Conservation (phyloP, 129 eudicot genomes). For the Heracleum sosnowskyi region DNA sequence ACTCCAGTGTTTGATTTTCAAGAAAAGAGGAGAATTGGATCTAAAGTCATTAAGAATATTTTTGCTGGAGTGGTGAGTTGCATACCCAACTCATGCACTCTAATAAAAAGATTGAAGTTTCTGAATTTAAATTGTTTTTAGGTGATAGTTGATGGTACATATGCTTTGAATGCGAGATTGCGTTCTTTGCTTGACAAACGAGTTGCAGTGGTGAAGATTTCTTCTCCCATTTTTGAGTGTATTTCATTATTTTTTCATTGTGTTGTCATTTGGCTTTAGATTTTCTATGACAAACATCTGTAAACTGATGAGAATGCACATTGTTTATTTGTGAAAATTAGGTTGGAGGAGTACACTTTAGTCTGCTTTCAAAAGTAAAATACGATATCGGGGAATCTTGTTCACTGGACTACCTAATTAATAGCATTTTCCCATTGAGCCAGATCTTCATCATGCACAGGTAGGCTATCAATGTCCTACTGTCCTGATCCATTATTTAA, state of each 20-base stretch:
- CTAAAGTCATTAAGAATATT: conserved; percentile 48
- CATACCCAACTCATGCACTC: not conserved
- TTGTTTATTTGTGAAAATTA: conserved; percentile 17
- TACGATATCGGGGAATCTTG: conserved; percentile 95
- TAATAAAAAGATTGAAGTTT: not conserved
- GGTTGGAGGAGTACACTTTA: conserved; percentile 99
- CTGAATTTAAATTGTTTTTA: conserved; percentile 20
- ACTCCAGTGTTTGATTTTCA: conserved; percentile 89
- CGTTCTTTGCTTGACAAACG: conserved; percentile 94
- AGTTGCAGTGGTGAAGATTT: conserved; percentile 88
- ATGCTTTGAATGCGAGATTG: conserved; percentile 86
- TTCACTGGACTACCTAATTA: conserved; percentile 83
- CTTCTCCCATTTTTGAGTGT: not conserved
- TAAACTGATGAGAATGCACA: not conserved
- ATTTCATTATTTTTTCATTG: not conserved
- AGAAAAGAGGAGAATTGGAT: conserved; percentile 61
- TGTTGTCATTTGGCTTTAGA: not conserved
- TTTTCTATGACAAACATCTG: not conserved
- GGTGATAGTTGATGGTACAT: conserved; percentile 97
- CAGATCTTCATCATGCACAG: conserved; percentile 99
- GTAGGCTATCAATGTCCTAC: conserved; percentile 30
- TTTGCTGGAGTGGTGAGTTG: conserved; percentile 83
- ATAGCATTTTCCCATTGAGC: conserved; percentile 98
- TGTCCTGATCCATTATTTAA: conserved; percentile 17
- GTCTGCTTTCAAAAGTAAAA: conserved; percentile 97